Evolutionary conservation across 371 early-diverging fungal species (phyloP), one percentile per base, ranked within the genome.

Genomic region (Globomyces sp.): DNA sequence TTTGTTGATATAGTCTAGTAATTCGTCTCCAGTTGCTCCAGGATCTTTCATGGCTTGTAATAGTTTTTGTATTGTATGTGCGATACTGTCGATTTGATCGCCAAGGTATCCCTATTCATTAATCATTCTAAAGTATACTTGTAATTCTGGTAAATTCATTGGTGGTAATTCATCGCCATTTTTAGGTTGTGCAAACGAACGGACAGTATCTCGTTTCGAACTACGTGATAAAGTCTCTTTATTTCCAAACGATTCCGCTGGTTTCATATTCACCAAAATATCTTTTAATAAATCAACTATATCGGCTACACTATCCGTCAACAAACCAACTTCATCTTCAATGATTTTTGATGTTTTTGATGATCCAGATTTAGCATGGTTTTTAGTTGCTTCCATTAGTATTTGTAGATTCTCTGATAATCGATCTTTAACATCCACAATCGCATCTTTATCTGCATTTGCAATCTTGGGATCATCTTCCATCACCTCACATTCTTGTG

Each of bases 21-120:
- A 13, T 11, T 36, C 36, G 24, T 63, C 63, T 36, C 8, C 55
- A 10, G 49, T 37, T 9, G 49, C 1, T n/a, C n/a, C n/a, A 24
- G 36, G 46, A 11, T 37, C 13, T 37, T 40, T 40, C 11, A 63
- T 63, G 13, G 63, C 63, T 9, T 42, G 45, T 8, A 63, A 37
- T 45, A 63, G 24, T 3, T 63, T 49, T 0, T 37, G 44, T 9
- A 63, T 63, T 4, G 42, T 63, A 43, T 52, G 63, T 10, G 63
- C 63, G 49, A 63, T 63, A 9, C 36, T 40, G 37, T 63, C 63
- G 5, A 42, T 63, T 49, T 63, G 63, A 6, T 63, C 63, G 8
- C 39, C 45, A 9, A 63, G n/a, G 24, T 63, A 63, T 24, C 49
- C 39, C 63, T 63, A 63, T 2, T 10, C 4, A 48, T 47, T 5